A percentile compares a stretch with the other conserved stretches of the same genome.
phyloP scores from a whole-genome alignment of 768 basidiomycete species.

The Antrodiella citrinella region DNA sequence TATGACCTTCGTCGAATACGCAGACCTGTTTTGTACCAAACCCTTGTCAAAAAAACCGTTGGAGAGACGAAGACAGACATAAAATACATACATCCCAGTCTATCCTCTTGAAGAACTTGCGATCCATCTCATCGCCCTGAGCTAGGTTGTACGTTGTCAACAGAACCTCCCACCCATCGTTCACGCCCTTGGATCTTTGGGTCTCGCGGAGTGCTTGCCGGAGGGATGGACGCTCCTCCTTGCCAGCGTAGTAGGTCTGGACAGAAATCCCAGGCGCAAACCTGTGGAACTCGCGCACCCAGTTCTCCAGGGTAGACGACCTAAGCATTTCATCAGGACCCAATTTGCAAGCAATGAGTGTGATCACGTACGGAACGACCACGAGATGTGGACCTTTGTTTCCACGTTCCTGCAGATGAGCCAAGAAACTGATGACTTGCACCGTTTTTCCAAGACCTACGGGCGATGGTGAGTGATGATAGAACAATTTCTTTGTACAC shows the following conservation, averaged over 20 bases:
- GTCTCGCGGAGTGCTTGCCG: constrained; percentile 66
- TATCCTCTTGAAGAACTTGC: constrained; percentile 87
- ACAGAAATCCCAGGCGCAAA: constrained; percentile 84
- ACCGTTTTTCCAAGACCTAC: constrained; percentile 96
- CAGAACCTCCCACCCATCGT: constrained; percentile 82
- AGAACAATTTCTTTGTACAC: constrained; percentile 19
- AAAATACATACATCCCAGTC: constrained; percentile 76
- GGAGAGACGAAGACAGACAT: neutral
- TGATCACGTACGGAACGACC: constrained; percentile 90
- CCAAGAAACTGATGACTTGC: constrained; percentile 96
- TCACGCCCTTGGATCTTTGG: constrained; percentile 33
- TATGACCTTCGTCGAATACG: constrained; percentile 95
- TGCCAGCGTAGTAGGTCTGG: constrained; percentile 90
- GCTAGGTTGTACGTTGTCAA: constrained; percentile 96
- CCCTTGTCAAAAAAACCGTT: neutral
- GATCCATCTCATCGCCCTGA: constrained; percentile 77
- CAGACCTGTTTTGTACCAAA: no score
- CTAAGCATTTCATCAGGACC: no score
- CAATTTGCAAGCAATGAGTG: no score
- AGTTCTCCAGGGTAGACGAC: constrained; percentile 95
- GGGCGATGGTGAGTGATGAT: constrained; percentile 6
- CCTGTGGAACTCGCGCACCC: constrained; percentile 91
- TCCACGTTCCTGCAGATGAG: constrained; percentile 75
- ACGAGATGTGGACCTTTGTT: constrained; percentile 83
- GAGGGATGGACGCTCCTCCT: constrained; percentile 72